Evolutionary conservation across 345 rosid species (phyloP).

Genomic region (Ailanthus altissimus): DNA sequence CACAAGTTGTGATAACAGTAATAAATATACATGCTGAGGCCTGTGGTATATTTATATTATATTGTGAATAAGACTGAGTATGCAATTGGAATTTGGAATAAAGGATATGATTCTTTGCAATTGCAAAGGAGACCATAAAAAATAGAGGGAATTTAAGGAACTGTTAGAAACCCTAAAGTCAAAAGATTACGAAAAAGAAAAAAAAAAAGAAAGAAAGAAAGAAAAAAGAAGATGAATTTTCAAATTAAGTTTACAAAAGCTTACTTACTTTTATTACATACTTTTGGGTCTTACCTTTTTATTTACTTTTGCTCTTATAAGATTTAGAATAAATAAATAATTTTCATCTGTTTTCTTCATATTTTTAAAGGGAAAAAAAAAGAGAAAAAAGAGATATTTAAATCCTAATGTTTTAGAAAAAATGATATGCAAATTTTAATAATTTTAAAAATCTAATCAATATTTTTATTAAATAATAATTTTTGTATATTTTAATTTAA

Average conservation of each 20-base stretch:
- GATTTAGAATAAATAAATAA: neutral
- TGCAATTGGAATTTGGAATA: neutral
- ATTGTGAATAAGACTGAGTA: slow-evolving; percentile 25
- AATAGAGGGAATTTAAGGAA: slow-evolving; percentile 32
- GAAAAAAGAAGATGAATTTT: slow-evolving; percentile 8
- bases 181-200: slow-evolving; percentile 23
- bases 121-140: slow-evolving; percentile 18
- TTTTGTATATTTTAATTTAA: no score
- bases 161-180: slow-evolving; percentile 27
- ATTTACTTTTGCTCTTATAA: no score
- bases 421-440: no score
- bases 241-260: slow-evolving; percentile 8
- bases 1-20: neutral
- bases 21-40: no score
- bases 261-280: neutral
- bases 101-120: slow-evolving; percentile 12
- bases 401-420: no score
- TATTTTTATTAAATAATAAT: no score
- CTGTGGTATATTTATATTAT: no score
- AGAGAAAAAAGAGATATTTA: neutral
- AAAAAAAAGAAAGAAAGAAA: slow-evolving; percentile 16
- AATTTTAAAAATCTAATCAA: no score
- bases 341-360: no score
- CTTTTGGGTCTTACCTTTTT: neutral
- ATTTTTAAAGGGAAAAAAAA: neutral